Conservation (phyloP, 345 rosid genomes). For the Gynandropsis gynandra region DNA sequence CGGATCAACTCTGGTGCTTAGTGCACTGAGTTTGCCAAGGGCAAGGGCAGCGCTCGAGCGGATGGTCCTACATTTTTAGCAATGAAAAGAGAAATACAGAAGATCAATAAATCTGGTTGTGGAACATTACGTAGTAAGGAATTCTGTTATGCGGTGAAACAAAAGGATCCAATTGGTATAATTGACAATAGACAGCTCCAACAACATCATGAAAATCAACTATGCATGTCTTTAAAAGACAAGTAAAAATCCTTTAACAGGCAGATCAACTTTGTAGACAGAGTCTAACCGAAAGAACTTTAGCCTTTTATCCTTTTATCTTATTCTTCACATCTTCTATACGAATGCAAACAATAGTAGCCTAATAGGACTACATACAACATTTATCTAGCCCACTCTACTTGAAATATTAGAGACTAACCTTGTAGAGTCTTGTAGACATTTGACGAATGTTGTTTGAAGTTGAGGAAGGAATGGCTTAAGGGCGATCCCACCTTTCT, state of each 20-base stretch:
- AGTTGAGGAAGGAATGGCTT: constrained; percentile 98
- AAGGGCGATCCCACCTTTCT: constrained; percentile 80
- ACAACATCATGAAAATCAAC: too few relatives aligned
- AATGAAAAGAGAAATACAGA: not conserved
- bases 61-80: constrained; percentile 54
- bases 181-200: too few relatives aligned
- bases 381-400: not conserved
- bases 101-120: not conserved
- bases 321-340: not conserved
- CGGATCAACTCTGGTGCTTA: constrained; percentile 93
- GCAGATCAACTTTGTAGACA: too few relatives aligned
- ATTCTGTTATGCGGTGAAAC: too few relatives aligned
- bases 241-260: too few relatives aligned
- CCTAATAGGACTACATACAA: not conserved
- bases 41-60: constrained; percentile 95
- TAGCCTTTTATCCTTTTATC: too few relatives aligned
- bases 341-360: constrained; percentile 2
- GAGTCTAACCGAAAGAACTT: too few relatives aligned
- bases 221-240: too few relatives aligned
- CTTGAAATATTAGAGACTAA: constrained; percentile 24
- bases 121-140: not conserved
- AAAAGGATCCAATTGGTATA: too few relatives aligned
- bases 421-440: constrained; percentile 91
- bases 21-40: constrained; percentile 93
- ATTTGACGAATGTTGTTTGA: constrained; percentile 92